A percentile compares a stretch with the other conserved stretches of the same genome.
Evolutionary conservation across 1,139 yeast species (phyloP).

Genomic region (Kurtzmaniella quercitrusa): DNA sequence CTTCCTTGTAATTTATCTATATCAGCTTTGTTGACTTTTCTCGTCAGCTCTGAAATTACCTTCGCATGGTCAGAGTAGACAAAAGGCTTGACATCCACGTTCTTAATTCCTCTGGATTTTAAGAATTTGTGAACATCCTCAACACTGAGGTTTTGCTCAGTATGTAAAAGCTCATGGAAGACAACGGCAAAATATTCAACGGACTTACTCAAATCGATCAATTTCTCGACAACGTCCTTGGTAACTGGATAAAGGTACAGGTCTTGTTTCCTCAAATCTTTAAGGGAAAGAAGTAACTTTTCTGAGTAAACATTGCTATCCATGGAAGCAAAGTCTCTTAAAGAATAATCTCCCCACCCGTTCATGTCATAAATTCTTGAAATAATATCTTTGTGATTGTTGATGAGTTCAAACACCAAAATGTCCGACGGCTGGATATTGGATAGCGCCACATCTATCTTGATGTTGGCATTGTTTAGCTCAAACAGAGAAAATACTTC

Average conservation of each 20-base stretch:
- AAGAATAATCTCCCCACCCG: conserved; percentile 9
- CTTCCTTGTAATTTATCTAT: conserved; percentile 8
- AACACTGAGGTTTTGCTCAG: not conserved
- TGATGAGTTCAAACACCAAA: not conserved
- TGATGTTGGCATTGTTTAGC: conserved; percentile 5
- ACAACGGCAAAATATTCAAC: conserved; percentile 19
- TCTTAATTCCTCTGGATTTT: not conserved
- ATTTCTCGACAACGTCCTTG: conserved; percentile 13
- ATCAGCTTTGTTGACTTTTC: conserved; percentile 14
- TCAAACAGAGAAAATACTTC: conserved; percentile 28
- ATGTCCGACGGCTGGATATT: not conserved
- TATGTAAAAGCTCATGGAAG: not conserved
- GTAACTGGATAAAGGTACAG: conserved; percentile 13
- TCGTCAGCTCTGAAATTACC: conserved; percentile 15
- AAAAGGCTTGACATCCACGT: conserved; percentile 3
- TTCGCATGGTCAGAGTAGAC: conserved; percentile 22
- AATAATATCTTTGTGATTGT: not conserved
- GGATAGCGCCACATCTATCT: not conserved
- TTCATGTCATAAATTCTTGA: conserved; percentile 3
- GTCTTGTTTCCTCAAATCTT: not conserved
- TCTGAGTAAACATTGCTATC: conserved; percentile 9
- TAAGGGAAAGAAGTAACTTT: conserved; percentile 7
- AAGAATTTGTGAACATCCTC: not conserved
- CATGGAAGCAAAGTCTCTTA: conserved; percentile 13
- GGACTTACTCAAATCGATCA: conserved; percentile 15